phyloP scores from a whole-genome alignment of 1,284 basidiomycete genomes.

The Ceratobasidium sp. region DNA sequence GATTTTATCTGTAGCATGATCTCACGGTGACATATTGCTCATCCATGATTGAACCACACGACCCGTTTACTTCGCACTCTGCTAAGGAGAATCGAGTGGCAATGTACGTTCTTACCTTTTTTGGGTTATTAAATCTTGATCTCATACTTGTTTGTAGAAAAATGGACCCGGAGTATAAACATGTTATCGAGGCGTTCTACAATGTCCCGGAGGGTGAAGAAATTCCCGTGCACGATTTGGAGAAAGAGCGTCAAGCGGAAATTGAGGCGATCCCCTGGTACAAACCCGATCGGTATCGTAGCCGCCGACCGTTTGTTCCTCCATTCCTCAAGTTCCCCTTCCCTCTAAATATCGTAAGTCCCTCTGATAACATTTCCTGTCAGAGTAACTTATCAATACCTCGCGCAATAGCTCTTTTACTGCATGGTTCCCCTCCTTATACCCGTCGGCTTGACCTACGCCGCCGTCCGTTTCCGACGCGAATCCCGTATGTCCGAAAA shows the following conservation, averaged over 20 bases:
- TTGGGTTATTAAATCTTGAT: slow-evolving; percentile 1
- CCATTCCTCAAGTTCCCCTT: slow-evolving; percentile 75
- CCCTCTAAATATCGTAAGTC: slow-evolving; percentile 79
- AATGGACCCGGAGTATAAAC: slow-evolving; percentile 68
- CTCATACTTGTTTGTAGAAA: slow-evolving; percentile 61
- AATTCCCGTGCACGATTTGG: slow-evolving; percentile 40
- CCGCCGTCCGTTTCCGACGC: slow-evolving; percentile 67
- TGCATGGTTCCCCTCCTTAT: slow-evolving; percentile 73
- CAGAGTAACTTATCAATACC: not conserved
- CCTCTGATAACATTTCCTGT: not conserved
- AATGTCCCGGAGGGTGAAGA: slow-evolving; percentile 24
- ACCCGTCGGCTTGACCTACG: slow-evolving; percentile 69
- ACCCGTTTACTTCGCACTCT: slow-evolving; percentile 75
- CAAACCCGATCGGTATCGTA: slow-evolving; percentile 23
- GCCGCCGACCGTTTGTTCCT: slow-evolving; percentile 66
- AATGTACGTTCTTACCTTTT: slow-evolving; percentile 64
- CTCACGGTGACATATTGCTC: slow-evolving; percentile 86
- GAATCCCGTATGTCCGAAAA: slow-evolving; percentile 69
- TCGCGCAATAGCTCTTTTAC: slow-evolving; percentile 65
- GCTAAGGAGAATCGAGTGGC: slow-evolving; percentile 67
- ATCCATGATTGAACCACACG: slow-evolving; percentile 76
- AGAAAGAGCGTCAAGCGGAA: slow-evolving; percentile 41
- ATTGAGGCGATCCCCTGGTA: slow-evolving; percentile 49
- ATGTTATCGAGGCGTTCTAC: slow-evolving; percentile 68
- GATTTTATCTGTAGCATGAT: slow-evolving; percentile 71